These are phyloP conservation scores for Zarea fungicola DNA, from an alignment of 2,329 filamentous ascomycete genomes.

Conservation along the genomic window DNA sequence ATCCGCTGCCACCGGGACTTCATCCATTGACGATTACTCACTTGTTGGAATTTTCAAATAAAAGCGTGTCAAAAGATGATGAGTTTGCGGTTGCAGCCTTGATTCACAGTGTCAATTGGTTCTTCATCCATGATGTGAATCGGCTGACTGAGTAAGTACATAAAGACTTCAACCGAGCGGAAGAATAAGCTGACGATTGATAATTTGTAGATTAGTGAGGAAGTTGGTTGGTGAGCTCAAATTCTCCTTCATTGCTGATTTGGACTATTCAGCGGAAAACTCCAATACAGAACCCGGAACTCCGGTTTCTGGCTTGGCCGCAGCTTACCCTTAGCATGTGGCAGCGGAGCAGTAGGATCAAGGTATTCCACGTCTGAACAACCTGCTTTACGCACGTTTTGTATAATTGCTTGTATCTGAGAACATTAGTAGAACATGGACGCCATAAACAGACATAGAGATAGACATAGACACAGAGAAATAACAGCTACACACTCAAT, in stretches of 20 bases:
- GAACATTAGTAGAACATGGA: no score
- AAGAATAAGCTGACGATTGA: background rate
- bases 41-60: background rate
- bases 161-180: background rate
- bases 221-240: constrained; percentile 8
- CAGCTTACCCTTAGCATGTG: no score
- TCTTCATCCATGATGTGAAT: constrained; percentile 8
- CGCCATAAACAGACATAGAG: background rate
- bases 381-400: no score
- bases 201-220: constrained; percentile 1
- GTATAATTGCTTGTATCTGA: no score
- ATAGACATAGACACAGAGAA: background rate
- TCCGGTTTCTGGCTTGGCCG: background rate
- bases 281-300: background rate
- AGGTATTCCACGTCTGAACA: no score
- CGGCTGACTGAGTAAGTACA: constrained; percentile 8
- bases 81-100: constrained; percentile 8
- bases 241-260: constrained; percentile 6
- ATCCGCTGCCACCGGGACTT: constrained; percentile 5
- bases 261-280: background rate
- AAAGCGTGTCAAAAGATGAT: background rate
- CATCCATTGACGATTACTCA: background rate
- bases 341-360: no score
- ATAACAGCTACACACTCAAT: no score
- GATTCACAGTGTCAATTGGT: constrained; percentile 10